Conservation (phyloP, 306 rosid species). For the Ochetophila trinervis region DNA sequence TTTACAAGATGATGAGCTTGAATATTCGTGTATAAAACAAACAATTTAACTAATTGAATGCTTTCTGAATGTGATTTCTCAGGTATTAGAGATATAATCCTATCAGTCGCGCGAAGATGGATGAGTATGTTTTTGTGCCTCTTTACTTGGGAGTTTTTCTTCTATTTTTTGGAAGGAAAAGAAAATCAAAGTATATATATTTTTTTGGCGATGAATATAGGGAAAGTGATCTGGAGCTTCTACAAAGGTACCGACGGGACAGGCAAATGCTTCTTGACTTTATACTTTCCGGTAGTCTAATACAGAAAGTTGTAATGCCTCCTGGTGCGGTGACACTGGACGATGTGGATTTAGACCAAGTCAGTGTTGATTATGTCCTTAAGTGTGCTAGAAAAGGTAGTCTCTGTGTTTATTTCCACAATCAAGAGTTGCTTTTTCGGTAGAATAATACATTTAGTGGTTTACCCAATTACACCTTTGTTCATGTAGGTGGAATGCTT, state of each 20-base stretch:
- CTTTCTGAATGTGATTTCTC: background rate
- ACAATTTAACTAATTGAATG: background rate
- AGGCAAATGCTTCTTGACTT: constrained; percentile 85
- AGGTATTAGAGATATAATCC: background rate
- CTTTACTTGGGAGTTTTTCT: background rate
- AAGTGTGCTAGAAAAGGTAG: constrained; percentile 83
- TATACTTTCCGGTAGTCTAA: constrained; percentile 80
- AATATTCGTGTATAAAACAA: background rate
- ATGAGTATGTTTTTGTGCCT: constrained; percentile 55
- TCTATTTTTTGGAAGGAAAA: background rate
- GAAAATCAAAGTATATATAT: background rate
- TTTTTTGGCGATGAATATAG: constrained; percentile 35
- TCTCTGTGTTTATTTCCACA: background rate
- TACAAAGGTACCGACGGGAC: constrained; percentile 87
- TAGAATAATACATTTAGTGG: background rate
- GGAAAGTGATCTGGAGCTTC: constrained; percentile 69
- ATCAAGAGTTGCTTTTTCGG: background rate
- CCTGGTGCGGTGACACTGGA: constrained; percentile 96
- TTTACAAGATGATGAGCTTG: background rate
- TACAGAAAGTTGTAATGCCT: constrained; percentile 96
- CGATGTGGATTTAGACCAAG: constrained; percentile 98
- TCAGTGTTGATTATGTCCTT: constrained; percentile 89
- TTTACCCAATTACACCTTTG: constrained; percentile 14
- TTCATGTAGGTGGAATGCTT: constrained; percentile 69
- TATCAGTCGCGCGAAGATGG: constrained; percentile 48